Conservation (phyloP, 176 grass and related monocot genomes). For the Bromus sterilis region DNA sequence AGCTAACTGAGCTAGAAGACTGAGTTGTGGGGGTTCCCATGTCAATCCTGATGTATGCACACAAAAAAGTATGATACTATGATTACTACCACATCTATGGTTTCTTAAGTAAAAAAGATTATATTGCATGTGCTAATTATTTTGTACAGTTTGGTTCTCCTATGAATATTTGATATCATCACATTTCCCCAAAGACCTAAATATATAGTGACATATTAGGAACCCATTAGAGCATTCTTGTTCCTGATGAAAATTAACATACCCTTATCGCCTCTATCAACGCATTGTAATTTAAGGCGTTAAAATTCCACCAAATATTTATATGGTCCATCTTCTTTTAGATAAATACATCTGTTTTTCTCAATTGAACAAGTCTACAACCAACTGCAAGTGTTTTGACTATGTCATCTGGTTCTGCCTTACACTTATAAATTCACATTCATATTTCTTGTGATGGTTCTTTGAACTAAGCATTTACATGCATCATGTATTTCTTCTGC, state of each 20-base stretch:
- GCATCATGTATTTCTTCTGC: too few species aligned
- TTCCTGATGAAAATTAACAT: background rate
- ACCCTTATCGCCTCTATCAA: too few species aligned
- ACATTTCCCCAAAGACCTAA: background rate
- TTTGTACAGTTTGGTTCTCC: background rate
- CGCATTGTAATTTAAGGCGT: too few species aligned
- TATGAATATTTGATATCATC: background rate
- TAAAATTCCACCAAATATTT: too few species aligned
- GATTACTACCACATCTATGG: background rate
- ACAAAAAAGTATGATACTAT: background rate
- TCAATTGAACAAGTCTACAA: too few species aligned
- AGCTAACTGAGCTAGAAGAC: background rate
- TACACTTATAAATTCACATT: too few species aligned
- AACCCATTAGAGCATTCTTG: background rate
- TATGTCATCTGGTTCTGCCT: too few species aligned
- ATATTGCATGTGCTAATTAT: background rate
- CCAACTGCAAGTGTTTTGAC: too few species aligned
- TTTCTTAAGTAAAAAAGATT: background rate
- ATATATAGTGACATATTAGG: background rate
- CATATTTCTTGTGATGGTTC: too few species aligned
- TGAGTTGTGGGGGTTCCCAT: background rate
- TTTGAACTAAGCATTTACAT: too few species aligned
- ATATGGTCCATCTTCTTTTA: too few species aligned
- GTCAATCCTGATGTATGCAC: background rate
- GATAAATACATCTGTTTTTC: too few species aligned